phyloP scores from a whole-genome alignment of 129 eudicot species.

The Erigeron canadensis region DNA sequence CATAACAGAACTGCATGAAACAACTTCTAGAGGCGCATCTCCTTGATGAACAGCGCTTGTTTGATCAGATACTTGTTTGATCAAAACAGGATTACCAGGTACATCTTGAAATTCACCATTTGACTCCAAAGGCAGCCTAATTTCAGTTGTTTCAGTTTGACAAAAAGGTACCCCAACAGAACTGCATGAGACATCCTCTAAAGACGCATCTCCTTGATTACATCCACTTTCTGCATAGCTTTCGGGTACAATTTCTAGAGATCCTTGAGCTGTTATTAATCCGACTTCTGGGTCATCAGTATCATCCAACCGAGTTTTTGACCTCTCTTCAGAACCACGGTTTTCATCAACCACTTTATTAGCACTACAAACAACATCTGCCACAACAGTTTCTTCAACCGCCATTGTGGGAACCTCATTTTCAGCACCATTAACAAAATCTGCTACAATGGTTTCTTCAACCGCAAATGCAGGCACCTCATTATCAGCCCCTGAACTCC shows the following conservation, averaged over 20 bases:
- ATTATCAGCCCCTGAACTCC: slow-evolving; percentile 8
- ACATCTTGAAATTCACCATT: slow-evolving; percentile 32
- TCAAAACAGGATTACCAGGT: slow-evolving; percentile 18
- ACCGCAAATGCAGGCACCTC: slow-evolving; percentile 23
- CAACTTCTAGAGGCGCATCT: slow-evolving; percentile 27
- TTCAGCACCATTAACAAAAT: slow-evolving; percentile 7
- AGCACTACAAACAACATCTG: slow-evolving; percentile 7
- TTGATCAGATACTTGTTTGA: slow-evolving; percentile 23
- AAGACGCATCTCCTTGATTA: slow-evolving; percentile 25
- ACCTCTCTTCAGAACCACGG: slow-evolving; percentile 26
- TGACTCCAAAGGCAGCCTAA: slow-evolving; percentile 23
- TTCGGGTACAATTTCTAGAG: slow-evolving; percentile 39
- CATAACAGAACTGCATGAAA: slow-evolving; percentile 28
- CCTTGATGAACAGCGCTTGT: neutral
- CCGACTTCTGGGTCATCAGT: slow-evolving; percentile 29
- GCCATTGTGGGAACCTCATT: slow-evolving; percentile 11
- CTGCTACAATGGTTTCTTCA: slow-evolving; percentile 27
- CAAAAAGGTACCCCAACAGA: slow-evolving; percentile 24
- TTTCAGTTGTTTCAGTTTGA: slow-evolving; percentile 30
- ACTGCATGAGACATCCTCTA: slow-evolving; percentile 34
- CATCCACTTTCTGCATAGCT: slow-evolving; percentile 33
- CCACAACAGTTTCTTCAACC: slow-evolving; percentile 18
- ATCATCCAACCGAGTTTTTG: slow-evolving; percentile 26
- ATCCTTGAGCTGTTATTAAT: slow-evolving; percentile 27
- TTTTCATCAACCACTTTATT: slow-evolving; percentile 32